Conservation (phyloP, 345 rosid species). For the Lumnitzera racemosa region DNA sequence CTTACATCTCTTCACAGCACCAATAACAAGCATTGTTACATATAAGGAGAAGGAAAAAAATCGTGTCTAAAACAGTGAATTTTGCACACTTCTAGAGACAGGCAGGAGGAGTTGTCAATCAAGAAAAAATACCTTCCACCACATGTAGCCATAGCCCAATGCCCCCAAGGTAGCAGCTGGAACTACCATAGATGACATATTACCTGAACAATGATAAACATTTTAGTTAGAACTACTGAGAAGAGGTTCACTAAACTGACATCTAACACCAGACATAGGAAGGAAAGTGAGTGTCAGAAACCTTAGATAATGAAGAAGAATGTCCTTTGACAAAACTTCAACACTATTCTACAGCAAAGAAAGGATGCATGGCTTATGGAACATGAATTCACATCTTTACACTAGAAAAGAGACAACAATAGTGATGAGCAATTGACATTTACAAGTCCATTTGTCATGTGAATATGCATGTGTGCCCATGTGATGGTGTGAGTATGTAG, state of each 20-base stretch:
- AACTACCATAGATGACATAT: constrained; percentile 39
- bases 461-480: neutral
- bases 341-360: too few relatives aligned
- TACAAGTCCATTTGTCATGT: neutral
- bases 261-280: neutral
- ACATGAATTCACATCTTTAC: too few relatives aligned
- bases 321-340: too few relatives aligned
- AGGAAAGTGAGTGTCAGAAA: neutral
- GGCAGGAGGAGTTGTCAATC: neutral
- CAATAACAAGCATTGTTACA: too few relatives aligned
- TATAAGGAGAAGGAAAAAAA: too few relatives aligned
- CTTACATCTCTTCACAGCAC: too few relatives aligned
- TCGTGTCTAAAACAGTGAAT: too few relatives aligned
- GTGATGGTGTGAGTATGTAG: neutral
- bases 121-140: constrained; percentile 78
- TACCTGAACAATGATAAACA: constrained; percentile 34
- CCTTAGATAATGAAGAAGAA: too few relatives aligned
- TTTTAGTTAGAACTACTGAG: neutral
- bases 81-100: neutral
- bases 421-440: too few relatives aligned
- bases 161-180: constrained; percentile 86
- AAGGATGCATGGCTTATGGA: too few relatives aligned
- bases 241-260: neutral
- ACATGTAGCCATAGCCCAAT: constrained; percentile 95
- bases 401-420: too few relatives aligned